Conservation (phyloP, 352 stramenopile genomes). For the Pythium guiyangense region DNA sequence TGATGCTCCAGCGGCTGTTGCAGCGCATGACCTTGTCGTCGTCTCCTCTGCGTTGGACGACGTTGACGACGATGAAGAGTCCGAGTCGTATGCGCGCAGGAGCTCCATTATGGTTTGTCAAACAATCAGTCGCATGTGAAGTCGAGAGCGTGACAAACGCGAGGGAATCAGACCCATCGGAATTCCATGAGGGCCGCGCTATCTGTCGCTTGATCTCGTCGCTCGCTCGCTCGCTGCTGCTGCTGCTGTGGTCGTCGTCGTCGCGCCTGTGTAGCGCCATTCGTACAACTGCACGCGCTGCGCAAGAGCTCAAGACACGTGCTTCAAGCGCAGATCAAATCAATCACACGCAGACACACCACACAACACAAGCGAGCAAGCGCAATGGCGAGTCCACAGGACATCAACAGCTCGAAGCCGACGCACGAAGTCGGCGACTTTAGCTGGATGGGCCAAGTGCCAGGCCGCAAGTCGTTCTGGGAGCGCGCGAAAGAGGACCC, state of each 20-base stretch:
- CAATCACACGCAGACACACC: background rate
- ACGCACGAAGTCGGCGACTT: constrained; percentile 46
- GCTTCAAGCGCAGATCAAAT: background rate
- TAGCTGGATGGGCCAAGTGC: constrained; percentile 58
- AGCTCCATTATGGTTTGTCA: constrained; percentile 13
- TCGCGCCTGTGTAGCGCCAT: too few relatives aligned
- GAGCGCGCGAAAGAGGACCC: constrained; percentile 66
- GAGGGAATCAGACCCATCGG: background rate
- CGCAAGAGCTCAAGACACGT: background rate
- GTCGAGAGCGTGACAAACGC: background rate
- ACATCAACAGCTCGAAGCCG: background rate
- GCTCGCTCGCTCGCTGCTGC: background rate
- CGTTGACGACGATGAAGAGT: background rate
- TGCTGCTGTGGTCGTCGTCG: too few relatives aligned
- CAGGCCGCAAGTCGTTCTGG: constrained; percentile 62
- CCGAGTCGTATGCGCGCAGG: constrained; percentile 9
- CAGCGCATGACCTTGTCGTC: too few relatives aligned
- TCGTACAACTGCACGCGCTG: background rate
- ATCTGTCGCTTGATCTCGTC: background rate
- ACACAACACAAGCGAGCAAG: background rate
- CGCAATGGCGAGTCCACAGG: background rate
- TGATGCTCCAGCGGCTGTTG: too few relatives aligned
- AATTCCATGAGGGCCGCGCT: background rate
- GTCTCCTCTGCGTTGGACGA: constrained; percentile 3
- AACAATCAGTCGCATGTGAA: background rate